Base-by-base conservation (phyloP, 2,329 filamentous ascomycete species). In the Xylariaceae sp. region DNA sequence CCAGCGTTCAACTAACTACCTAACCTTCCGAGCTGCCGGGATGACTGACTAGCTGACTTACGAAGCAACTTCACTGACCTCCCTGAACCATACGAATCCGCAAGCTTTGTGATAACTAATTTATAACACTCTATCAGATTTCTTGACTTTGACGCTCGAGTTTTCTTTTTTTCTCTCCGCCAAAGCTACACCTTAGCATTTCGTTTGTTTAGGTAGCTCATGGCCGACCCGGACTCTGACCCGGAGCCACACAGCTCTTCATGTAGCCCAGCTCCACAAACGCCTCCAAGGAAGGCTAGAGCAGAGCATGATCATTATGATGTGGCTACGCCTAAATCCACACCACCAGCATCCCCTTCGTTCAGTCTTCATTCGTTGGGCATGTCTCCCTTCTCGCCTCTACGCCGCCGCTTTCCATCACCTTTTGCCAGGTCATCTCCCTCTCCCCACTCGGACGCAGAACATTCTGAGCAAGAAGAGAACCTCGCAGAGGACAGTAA, bases 401-500 rank as follows among this genome's bases (percentile, higher is more conserved):
- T 65, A 26, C 65, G 61, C 20, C 66, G 61, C 42, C 64, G 59
- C n/a, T 59, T 67, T 37, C 59, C 67, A 23, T 56, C 64, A 21
- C 59, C 59, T 20, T 51, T 62, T 49, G 21, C 50, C 45, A 62
- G 52, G 46, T 63, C 65, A 12, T 60, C 65, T 5, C 58, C 63
- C 5, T 57, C 65, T 53, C 59, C 63, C n/a, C 57, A 50, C 12
- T 56, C 62, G 20, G 60, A 62, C 19, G 37, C 56, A 9, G 57
- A 58, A 29, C 50, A 37, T n/a, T 41, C 45, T 23, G 58, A 65
- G 26, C 48, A 62, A 18, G 68, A 62, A 18, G 69, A 70, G 37
- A 62, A 67, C 26, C 52, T 70, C 44, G 63, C 69, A 18, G 69
- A 71, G 44, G 74, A 74, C 56, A 73, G 72, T 66, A 75, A 73